These are phyloP conservation scores for Prunella vulgaris DNA, from an alignment of 257 asterid species.

Conservation along the genomic window DNA sequence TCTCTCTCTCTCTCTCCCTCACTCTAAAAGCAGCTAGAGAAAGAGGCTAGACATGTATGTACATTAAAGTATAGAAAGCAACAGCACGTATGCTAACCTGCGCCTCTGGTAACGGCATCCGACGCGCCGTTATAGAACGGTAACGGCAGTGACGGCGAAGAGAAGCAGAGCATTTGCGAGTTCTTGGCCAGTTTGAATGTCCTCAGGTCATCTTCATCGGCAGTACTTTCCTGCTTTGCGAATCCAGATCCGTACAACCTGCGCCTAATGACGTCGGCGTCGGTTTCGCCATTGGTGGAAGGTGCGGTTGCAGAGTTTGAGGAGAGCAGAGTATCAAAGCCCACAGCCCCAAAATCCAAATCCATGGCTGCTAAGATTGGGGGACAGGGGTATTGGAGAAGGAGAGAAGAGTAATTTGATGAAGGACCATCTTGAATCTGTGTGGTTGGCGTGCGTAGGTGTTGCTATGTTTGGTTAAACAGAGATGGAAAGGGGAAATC, in stretches of 20 bases:
- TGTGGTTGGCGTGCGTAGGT: too few species aligned
- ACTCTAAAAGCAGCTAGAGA: too few species aligned
- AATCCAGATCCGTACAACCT: slow-evolving; percentile 62
- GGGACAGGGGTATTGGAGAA: slow-evolving; percentile 18
- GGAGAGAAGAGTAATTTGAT: slow-evolving; percentile 24
- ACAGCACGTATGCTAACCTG: slow-evolving; percentile 24
- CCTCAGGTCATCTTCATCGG: slow-evolving; percentile 41
- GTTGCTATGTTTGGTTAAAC: slow-evolving; percentile 23
- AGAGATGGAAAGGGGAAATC: slow-evolving; percentile 28
- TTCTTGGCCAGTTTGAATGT: slow-evolving; percentile 41
- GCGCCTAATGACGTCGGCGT: slow-evolving; percentile 24
- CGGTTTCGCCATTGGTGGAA: slow-evolving; percentile 24
- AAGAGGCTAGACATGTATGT: neutral
- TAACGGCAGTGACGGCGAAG: slow-evolving; percentile 45
- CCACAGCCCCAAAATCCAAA: slow-evolving; percentile 71
- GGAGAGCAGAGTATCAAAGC: slow-evolving; percentile 39
- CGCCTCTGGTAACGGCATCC: slow-evolving; percentile 27
- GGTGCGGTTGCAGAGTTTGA: slow-evolving; percentile 16
- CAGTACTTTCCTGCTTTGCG: slow-evolving; percentile 39
- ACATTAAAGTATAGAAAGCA: neutral
- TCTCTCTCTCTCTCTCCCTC: too few species aligned
- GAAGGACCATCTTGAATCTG: neutral
- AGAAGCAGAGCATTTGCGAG: slow-evolving; percentile 77
- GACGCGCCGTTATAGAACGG: slow-evolving; percentile 43
- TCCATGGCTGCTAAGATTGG: slow-evolving; percentile 46